A percentile compares a stretch with the other conserved stretches of the same genome.
Conservation (phyloP, 306 rosid genomes). For the Castanea mollissima region DNA sequence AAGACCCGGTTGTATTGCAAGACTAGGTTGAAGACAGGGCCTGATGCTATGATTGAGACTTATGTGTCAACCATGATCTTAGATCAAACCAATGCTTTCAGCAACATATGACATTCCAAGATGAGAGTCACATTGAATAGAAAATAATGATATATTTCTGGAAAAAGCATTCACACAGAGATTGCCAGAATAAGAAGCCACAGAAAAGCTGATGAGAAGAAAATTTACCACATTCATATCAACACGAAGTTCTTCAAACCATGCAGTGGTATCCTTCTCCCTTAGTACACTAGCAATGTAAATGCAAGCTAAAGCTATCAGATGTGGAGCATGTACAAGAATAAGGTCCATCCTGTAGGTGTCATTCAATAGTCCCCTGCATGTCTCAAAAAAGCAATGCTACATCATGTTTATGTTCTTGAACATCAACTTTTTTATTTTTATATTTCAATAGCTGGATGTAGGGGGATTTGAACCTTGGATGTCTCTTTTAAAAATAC, state of each 20-base stretch:
- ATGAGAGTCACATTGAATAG: background rate
- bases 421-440: no score
- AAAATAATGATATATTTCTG: background rate
- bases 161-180: background rate
- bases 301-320: constrained; percentile 91
- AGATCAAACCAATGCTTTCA: background rate
- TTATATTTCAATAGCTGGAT: no score
- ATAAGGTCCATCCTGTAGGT: constrained; percentile 96
- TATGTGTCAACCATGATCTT: background rate
- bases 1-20: background rate
- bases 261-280: constrained; percentile 82
- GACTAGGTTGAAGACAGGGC: background rate
- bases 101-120: background rate
- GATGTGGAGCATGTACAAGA: constrained; percentile 92
- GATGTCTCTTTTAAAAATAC: no score
- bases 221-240: constrained; percentile 90
- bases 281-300: constrained; percentile 76
- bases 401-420: constrained; percentile 6
- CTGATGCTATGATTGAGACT: background rate
- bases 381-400: constrained; percentile 6
- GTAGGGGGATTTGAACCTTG: no score
- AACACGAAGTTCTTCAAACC: constrained; percentile 94
- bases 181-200: background rate
- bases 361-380: constrained; percentile 90
- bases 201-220: background rate